phyloP scores from a whole-genome alignment of 768 basidiomycete species.

The Phanerochaete carnosa region DNA sequence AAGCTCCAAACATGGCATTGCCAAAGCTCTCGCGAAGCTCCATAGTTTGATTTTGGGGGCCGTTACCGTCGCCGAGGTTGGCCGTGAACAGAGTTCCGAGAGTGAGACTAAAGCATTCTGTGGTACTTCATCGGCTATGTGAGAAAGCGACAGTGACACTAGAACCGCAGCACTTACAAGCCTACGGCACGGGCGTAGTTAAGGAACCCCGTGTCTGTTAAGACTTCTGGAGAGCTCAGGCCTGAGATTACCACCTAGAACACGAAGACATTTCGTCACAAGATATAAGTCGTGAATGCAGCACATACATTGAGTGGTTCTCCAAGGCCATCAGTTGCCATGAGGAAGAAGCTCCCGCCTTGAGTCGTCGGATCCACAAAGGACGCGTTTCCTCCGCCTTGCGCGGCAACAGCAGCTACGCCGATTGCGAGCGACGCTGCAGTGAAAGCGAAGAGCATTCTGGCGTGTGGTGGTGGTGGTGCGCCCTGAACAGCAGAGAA shows the following conservation, averaged over 20 bases:
- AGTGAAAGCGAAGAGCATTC: too few relatives aligned
- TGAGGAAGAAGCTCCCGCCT: constrained; percentile 39
- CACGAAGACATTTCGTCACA: neutral
- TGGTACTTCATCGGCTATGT: neutral
- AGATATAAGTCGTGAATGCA: neutral
- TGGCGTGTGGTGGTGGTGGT: too few relatives aligned
- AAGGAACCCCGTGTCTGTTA: constrained; percentile 51
- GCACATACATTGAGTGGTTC: constrained; percentile 41
- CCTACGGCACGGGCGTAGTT: constrained; percentile 61
- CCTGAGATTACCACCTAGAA: constrained; percentile 60
- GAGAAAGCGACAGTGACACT: too few relatives aligned
- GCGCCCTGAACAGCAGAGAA: too few relatives aligned
- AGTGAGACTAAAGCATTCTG: constrained; percentile 35
- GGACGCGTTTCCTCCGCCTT: too few relatives aligned
- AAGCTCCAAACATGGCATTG: constrained; percentile 33
- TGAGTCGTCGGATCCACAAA: neutral
- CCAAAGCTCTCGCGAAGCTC: constrained; percentile 43
- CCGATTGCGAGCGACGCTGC: too few relatives aligned
- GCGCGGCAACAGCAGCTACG: too few relatives aligned
- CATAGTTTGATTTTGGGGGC: constrained; percentile 36
- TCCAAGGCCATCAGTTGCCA: constrained; percentile 31
- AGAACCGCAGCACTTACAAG: constrained; percentile 39
- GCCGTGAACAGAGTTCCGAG: constrained; percentile 32
- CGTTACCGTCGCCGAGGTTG: constrained; percentile 47
- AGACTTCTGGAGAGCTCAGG: constrained; percentile 50